Percentiles rank a stretch among this genome's conserved stretches.
Conservation (phyloP, 1,284 basidiomycete species). For the Rhodotorula sp. region DNA sequence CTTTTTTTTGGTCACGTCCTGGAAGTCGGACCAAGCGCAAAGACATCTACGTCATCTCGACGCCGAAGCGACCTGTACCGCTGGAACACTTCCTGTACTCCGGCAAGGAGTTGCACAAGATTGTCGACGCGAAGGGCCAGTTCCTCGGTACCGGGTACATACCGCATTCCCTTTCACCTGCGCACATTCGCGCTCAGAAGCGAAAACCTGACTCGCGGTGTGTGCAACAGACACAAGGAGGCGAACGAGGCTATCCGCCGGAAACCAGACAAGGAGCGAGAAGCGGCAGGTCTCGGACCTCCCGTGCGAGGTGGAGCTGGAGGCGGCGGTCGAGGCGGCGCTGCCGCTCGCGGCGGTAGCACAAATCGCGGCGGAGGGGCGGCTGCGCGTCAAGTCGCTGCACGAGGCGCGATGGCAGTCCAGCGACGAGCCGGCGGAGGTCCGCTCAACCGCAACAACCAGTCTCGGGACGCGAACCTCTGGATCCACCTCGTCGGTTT, state of each 20-base stretch:
- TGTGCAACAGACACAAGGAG: constrained; percentile 68
- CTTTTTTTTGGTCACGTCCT: not conserved
- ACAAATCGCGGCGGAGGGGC: constrained; percentile 46
- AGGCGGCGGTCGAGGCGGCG: constrained; percentile 58
- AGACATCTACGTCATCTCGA: constrained; percentile 98
- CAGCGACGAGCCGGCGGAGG: constrained; percentile 47
- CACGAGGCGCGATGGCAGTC: constrained; percentile 36
- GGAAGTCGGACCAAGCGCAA: constrained; percentile 95
- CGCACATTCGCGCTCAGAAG: constrained; percentile 11
- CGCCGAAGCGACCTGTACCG: constrained; percentile 91
- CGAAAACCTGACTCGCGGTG: not conserved
- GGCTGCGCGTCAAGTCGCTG: constrained; percentile 34
- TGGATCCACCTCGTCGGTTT: constrained; percentile 90
- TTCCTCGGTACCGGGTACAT: constrained; percentile 72
- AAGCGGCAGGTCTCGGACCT: constrained; percentile 75
- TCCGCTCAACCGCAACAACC: constrained; percentile 63
- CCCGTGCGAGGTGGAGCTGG: constrained; percentile 66
- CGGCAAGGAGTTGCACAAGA: constrained; percentile 84
- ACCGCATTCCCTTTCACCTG: not conserved
- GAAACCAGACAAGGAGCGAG: constrained; percentile 96
- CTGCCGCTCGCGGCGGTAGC: constrained; percentile 56
- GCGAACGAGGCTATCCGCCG: constrained; percentile 82
- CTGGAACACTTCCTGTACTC: constrained; percentile 97
- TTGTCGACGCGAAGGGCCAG: constrained; percentile 78
- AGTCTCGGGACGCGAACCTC: constrained; percentile 66